phyloP scores from a whole-genome alignment of 345 rosid genomes.

The Moringa oleifera region DNA sequence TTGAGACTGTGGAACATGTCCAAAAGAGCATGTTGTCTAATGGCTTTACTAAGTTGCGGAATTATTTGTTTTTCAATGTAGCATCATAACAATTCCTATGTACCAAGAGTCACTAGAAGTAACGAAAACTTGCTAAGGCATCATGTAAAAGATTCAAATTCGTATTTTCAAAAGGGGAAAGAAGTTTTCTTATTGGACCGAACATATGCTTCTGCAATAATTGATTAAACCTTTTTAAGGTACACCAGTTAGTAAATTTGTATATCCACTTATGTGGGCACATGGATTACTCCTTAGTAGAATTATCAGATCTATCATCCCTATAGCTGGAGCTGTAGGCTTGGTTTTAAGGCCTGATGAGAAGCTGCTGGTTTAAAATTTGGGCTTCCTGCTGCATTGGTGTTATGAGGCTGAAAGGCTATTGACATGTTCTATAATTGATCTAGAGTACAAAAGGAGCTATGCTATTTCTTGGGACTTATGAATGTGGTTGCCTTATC shows the following conservation, averaged over 20 bases:
- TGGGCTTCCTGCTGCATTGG: background rate
- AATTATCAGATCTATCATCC: background rate
- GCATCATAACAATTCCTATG: too few relatives aligned
- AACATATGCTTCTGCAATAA: background rate
- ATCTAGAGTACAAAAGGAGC: background rate
- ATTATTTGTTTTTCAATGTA: too few relatives aligned
- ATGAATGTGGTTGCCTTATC: background rate
- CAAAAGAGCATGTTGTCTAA: background rate
- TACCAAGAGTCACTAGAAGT: background rate
- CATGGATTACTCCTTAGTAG: background rate
- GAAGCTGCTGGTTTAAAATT: background rate
- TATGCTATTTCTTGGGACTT: background rate
- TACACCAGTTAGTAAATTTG: background rate
- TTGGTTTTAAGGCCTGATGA: background rate
- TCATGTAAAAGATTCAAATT: slow-evolving; percentile 4
- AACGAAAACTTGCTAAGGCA: background rate
- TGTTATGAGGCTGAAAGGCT: background rate
- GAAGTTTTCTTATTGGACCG: too few relatives aligned
- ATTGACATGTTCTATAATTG: background rate
- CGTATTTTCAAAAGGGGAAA: background rate
- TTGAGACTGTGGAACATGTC: background rate
- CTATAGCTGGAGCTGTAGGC: too few relatives aligned
- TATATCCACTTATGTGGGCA: background rate
- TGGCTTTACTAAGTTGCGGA: background rate
- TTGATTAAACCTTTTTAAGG: background rate